phyloP scores from a whole-genome alignment of 2,329 filamentous ascomycete species.

The Colletotrichum sp. region DNA sequence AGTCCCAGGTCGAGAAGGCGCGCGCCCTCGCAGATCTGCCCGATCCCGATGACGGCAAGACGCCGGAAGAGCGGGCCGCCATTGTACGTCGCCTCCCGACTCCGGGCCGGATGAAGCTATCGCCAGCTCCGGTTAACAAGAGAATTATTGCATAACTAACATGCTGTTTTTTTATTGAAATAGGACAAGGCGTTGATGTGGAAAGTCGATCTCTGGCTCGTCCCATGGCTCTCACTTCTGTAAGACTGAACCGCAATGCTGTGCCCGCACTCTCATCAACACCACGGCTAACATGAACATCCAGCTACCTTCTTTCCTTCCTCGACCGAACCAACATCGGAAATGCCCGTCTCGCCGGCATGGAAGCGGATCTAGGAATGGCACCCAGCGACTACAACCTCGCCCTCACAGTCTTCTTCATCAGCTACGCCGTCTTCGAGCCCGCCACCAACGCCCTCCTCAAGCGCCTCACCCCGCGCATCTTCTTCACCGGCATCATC shows the following conservation, averaged over 20 bases:
- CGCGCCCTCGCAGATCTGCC: conserved; percentile 31
- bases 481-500: conserved; percentile 73
- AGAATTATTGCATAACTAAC: background rate
- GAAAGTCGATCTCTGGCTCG: conserved; percentile 65
- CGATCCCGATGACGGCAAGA: conserved; percentile 65
- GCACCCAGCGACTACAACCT: conserved; percentile 62
- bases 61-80: conserved; percentile 63
- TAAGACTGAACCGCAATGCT: background rate
- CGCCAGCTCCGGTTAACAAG: background rate
- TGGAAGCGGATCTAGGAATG: conserved; percentile 25
- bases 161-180: background rate
- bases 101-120: background rate
- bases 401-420: conserved; percentile 69
- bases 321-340: conserved; percentile 32
- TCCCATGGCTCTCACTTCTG: conserved; percentile 57
- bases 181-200: conserved; percentile 68
- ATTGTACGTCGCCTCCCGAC: conserved; percentile 54
- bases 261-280: background rate
- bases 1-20: conserved; percentile 28
- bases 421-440: conserved; percentile 71
- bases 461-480: conserved; percentile 65
- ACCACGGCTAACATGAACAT: background rate
- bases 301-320: conserved; percentile 30
- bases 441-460: conserved; percentile 69
- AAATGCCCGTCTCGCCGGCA: conserved; percentile 30